Evolutionary conservation across 805 yeast genomes (phyloP), one percentile per base, ranked within the genome.

Genomic region (Hagleromyces aurorensis): DNA sequence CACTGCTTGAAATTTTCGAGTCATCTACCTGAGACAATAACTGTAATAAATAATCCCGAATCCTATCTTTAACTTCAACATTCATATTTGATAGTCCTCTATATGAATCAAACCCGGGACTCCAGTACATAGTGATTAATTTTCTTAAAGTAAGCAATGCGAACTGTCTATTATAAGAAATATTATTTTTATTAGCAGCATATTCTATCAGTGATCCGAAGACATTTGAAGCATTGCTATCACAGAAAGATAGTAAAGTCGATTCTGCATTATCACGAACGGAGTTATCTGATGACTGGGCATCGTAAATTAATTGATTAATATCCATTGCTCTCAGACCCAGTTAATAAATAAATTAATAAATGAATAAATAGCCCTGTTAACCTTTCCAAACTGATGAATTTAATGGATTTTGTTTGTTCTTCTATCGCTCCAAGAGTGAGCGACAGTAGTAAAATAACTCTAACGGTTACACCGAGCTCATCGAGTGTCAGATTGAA

Each of bases 91-190:
- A 75, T 0, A 77, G 76, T 0, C 93, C 93, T 11, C 61, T 53
- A 50, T 72, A 87, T 10, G 83, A 75, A 31, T 70, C 76, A 52
- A 86, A 85, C 0, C 82, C 94, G 6, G 86, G 71, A 10, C 86
- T 74, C 97, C 97, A 87, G 45, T 70, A 74, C 42, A 65, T 59
- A 0, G 86, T 80, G 1, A 83, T 78, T 11, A 78, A 52, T 31
- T 80, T 64, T 46, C 81, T 78, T 41, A 83, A 52, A 37, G 80
- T 75, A 19, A 84, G 57, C 21, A 86, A 53, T 10, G 80, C 69
- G 23, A 80, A 64, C 51, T 80, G 94, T 42, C 80, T 62, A 0
- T 65, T 34, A 4, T 67, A 52, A 2, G 65, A 29, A 0, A 61
- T 53, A 1, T 46, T 15, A 3, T 40, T 16, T 1, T 40, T 27